phyloP scores from a whole-genome alignment of 768 basidiomycete genomes.

The Lactarius hengduanensis region DNA sequence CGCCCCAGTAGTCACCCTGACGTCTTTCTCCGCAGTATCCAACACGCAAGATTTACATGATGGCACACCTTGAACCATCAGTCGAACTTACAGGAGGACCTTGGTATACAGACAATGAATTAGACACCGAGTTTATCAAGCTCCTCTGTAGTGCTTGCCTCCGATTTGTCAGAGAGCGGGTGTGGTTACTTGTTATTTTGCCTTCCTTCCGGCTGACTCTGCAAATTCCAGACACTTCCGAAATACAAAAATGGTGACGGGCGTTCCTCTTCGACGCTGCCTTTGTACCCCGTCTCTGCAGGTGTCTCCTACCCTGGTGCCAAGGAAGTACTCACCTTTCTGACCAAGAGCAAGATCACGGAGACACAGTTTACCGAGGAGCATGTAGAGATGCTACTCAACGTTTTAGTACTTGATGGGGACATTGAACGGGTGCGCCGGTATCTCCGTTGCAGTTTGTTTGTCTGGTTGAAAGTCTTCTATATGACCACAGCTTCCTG shows the following conservation, averaged over 20 bases:
- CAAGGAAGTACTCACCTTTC: constrained; percentile 67
- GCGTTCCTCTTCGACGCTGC: constrained; percentile 44
- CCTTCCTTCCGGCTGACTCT: not conserved
- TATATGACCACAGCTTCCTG: constrained; percentile 48
- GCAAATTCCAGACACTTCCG: constrained; percentile 59
- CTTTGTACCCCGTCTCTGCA: constrained; percentile 73
- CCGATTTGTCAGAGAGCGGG: constrained; percentile 74
- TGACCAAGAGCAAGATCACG: constrained; percentile 75
- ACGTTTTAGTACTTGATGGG: constrained; percentile 88
- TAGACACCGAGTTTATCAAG: constrained; percentile 92
- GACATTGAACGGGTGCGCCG: constrained; percentile 77
- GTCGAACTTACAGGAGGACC: constrained; percentile 93
- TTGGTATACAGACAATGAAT: constrained; percentile 97
- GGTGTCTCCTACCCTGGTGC: constrained; percentile 80
- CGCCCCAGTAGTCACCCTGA: not conserved
- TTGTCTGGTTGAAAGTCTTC: constrained; percentile 4
- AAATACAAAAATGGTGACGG: constrained; percentile 45
- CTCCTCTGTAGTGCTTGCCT: constrained; percentile 74
- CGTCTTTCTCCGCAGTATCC: constrained; percentile 55
- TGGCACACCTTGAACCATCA: constrained; percentile 82
- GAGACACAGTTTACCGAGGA: constrained; percentile 80
- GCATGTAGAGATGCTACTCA: constrained; percentile 89
- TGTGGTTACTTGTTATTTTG: constrained; percentile 39
- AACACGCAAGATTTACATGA: constrained; percentile 95
- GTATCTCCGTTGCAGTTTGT: constrained; percentile 14